Evolutionary conservation across 495 filamentous ascomycete genomes (phyloP).

Genomic region (Podospora pseudocomata): DNA sequence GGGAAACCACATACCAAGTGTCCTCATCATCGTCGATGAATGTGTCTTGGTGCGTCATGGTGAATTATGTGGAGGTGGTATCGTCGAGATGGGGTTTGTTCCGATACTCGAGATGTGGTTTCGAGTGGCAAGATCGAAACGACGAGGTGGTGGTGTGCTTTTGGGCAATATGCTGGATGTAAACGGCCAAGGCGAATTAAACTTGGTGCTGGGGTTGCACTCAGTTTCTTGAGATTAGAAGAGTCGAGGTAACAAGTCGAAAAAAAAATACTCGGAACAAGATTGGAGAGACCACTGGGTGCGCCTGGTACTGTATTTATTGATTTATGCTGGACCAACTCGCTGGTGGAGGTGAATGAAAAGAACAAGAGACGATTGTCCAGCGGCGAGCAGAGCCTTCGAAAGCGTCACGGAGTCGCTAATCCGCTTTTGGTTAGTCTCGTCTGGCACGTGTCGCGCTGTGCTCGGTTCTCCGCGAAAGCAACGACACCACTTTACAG

Average conservation of each 20-base stretch:
- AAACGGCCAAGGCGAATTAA: neutral
- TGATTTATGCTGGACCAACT: neutral
- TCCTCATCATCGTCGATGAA: slow-evolving; percentile 98
- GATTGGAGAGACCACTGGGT: neutral
- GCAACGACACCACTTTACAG: neutral
- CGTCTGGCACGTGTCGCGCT: slow-evolving; percentile 28
- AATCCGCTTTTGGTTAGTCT: slow-evolving; percentile 17
- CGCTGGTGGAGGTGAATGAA: slow-evolving; percentile 8
- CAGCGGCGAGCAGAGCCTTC: slow-evolving; percentile 34
- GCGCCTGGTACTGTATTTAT: neutral
- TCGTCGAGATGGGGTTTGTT: neutral
- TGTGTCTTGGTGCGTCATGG: slow-evolving; percentile 80
- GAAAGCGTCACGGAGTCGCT: slow-evolving; percentile 23
- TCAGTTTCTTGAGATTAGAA: neutral
- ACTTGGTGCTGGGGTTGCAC: neutral
- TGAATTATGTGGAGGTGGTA: slow-evolving; percentile 31
- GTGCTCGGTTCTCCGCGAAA: neutral
- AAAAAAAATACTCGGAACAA: neutral
- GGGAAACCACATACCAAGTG: slow-evolving; percentile 61
- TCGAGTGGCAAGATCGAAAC: neutral
- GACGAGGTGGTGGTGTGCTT: neutral
- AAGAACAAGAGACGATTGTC: slow-evolving; percentile 23
- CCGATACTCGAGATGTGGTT: neutral
- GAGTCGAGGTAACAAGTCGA: slow-evolving; percentile 5
- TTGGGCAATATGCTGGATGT: neutral